Conservation (phyloP, 257 asterid species). For the Solanum tacnaense region DNA sequence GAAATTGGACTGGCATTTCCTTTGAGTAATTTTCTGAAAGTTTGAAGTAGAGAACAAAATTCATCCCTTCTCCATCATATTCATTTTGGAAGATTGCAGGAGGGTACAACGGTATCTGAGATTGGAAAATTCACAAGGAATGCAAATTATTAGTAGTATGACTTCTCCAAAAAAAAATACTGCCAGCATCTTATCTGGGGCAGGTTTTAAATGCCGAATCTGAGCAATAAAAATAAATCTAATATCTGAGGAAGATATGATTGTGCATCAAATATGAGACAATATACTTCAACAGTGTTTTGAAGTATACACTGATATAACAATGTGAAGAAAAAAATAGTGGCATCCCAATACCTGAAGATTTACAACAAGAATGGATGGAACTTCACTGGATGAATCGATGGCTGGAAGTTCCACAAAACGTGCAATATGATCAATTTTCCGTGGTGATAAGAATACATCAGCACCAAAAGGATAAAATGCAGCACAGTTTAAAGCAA, state of each 20-base stretch:
- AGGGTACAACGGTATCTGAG: slow-evolving; percentile 80
- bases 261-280: not conserved
- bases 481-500: slow-evolving; percentile 54
- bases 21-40: slow-evolving; percentile 63
- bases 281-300: not conserved
- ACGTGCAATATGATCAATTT: slow-evolving; percentile 78
- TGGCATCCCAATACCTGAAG: slow-evolving; percentile 54
- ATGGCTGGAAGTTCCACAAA: slow-evolving; percentile 76
- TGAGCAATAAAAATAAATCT: not conserved
- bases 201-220: not conserved
- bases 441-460: slow-evolving; percentile 67
- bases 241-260: not conserved
- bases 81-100: slow-evolving; percentile 71
- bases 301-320: not conserved
- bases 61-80: slow-evolving; percentile 76
- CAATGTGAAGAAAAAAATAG: not conserved
- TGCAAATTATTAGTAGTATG: not conserved
- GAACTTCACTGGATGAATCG: slow-evolving; percentile 51
- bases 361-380: slow-evolving; percentile 78
- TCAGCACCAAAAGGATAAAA: slow-evolving; percentile 86
- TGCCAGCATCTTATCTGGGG: not conserved
- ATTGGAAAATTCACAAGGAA: too few species aligned
- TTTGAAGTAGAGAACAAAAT: slow-evolving; percentile 70
- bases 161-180: not conserved
- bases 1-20: slow-evolving; percentile 68